Percentiles rank a stretch among this genome's conserved stretches.
Evolutionary conservation across 1,284 basidiomycete species (phyloP).

Genomic region (Ustilago tritici): DNA sequence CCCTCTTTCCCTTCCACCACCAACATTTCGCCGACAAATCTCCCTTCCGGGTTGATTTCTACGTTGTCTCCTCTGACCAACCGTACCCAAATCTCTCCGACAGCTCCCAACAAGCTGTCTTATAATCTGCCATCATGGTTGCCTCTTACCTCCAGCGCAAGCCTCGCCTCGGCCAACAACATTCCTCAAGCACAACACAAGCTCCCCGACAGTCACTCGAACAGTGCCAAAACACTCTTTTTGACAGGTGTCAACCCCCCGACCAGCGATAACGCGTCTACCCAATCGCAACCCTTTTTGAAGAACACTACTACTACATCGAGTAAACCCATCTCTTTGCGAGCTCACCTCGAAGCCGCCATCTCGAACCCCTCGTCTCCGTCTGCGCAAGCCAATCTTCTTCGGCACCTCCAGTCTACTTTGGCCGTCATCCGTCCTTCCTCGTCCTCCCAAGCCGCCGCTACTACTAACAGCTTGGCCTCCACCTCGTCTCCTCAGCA

Average conservation of each 20-base stretch:
- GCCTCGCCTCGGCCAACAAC: constrained; percentile 51
- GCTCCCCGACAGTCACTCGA: constrained; percentile 24
- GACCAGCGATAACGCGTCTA: constrained; percentile 48
- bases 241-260: constrained; percentile 53
- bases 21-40: constrained; percentile 38
- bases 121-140: constrained; percentile 50
- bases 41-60: constrained; percentile 55
- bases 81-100: constrained; percentile 30
- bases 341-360: constrained; percentile 51
- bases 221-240: constrained; percentile 41
- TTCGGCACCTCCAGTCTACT: constrained; percentile 41
- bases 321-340: constrained; percentile 31
- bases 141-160: constrained; percentile 39
- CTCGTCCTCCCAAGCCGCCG: constrained; percentile 20
- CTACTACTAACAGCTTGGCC: constrained; percentile 21
- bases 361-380: constrained; percentile 53
- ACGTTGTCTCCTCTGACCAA: constrained; percentile 54
- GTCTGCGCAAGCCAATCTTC: constrained; percentile 50
- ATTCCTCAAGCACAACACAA: constrained; percentile 23
- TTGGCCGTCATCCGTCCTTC: constrained; percentile 47
- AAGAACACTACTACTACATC: constrained; percentile 16
- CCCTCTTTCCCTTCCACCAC: constrained; percentile 34
- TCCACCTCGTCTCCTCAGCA: constrained; percentile 19
- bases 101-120: constrained; percentile 51
- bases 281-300: constrained; percentile 29